Evolutionary conservation across 192 early-diverging fungal species (phyloP).

Genomic region (Borealophlyctis nickersoniae): DNA sequence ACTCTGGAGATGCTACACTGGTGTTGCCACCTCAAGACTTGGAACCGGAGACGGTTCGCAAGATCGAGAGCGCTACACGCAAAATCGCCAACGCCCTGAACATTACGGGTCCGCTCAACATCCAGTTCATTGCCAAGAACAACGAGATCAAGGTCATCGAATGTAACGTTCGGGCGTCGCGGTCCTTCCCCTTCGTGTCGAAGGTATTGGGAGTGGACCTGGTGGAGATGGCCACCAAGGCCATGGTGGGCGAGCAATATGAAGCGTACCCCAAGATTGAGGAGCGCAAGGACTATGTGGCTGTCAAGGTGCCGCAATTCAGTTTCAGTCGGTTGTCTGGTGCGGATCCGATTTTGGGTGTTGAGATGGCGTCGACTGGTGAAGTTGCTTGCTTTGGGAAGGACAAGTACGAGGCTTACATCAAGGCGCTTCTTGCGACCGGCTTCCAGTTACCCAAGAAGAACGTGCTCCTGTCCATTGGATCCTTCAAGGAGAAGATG

Average conservation of each 20-base stretch:
- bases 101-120: constrained; percentile 97
- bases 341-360: constrained; percentile 96
- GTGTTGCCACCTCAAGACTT: constrained; percentile 94
- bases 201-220: constrained; percentile 93
- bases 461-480: constrained; percentile 95
- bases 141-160: constrained; percentile 99
- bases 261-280: constrained; percentile 74
- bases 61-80: constrained; percentile 86
- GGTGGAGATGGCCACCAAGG: constrained; percentile 95
- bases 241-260: constrained; percentile 82
- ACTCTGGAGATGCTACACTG: constrained; percentile 97
- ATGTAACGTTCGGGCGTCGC: constrained; percentile 95
- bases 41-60: constrained; percentile 88
- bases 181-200: constrained; percentile 97
- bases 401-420: constrained; percentile 97
- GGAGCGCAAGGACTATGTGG: constrained; percentile 78
- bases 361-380: constrained; percentile 99
- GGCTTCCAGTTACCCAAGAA: constrained; percentile 90
- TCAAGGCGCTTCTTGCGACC: constrained; percentile 91
- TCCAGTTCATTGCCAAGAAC: constrained; percentile 99
- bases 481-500: constrained; percentile 97
- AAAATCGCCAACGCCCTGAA: constrained; percentile 92
- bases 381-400: constrained; percentile 98
- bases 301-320: constrained; percentile 98
- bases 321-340: constrained; percentile 92